phyloP scores from a whole-genome alignment of 176 grass and related monocot species.

The Triticum turgidum region DNA sequence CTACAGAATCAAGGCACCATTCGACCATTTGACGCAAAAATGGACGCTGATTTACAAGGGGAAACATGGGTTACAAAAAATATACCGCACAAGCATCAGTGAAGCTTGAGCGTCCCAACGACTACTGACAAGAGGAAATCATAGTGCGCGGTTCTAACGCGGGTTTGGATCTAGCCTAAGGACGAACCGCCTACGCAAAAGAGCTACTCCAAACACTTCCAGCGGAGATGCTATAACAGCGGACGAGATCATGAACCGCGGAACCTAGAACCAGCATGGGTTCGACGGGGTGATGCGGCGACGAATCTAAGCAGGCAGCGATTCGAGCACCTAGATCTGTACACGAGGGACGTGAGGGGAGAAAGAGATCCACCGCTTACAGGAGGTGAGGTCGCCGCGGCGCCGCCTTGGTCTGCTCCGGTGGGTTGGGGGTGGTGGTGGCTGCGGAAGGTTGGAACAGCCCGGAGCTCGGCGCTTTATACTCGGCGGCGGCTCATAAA shows the following conservation, averaged over 20 bases:
- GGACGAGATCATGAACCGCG: too few species aligned
- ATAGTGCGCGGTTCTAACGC: not conserved
- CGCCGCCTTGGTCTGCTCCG: constrained; percentile 23
- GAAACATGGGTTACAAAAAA: too few species aligned
- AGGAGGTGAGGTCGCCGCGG: constrained; percentile 17
- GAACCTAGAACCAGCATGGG: not conserved
- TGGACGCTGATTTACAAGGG: not conserved
- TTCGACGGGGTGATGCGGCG: not conserved
- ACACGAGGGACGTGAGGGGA: not conserved
- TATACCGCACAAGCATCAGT: not conserved
- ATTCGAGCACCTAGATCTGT: not conserved
- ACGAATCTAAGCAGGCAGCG: not conserved
- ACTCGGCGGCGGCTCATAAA: constrained; percentile 19
- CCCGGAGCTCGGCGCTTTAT: constrained; percentile 28
- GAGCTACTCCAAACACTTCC: not conserved
- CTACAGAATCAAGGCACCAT: not conserved
- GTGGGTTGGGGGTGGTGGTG: constrained; percentile 8
- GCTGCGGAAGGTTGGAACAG: not conserved
- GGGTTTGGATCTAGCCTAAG: not conserved
- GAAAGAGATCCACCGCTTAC: not conserved
- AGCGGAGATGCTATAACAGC: not conserved
- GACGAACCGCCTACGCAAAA: not conserved
- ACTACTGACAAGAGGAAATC: not conserved
- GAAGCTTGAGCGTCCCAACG: not conserved
- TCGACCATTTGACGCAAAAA: not conserved